A percentile compares a stretch with the other conserved stretches of the same genome.
Evolutionary conservation across 1,284 basidiomycete species (phyloP).

Genomic region (Sanghuangporus weigelae): DNA sequence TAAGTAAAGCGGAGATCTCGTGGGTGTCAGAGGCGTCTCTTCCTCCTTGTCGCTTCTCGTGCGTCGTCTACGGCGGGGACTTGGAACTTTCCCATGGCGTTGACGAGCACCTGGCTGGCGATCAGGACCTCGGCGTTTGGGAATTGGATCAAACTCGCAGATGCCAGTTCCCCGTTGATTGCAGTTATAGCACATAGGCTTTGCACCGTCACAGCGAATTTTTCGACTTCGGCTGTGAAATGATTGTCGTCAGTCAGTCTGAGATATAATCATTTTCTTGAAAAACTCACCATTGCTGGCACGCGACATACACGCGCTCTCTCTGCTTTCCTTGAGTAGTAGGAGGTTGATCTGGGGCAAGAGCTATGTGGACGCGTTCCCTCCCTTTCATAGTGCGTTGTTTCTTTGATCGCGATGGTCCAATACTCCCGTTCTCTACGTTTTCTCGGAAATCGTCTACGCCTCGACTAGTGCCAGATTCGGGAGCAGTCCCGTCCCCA

Average conservation of each 20-base stretch:
- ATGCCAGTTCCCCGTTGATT: constrained; percentile 36
- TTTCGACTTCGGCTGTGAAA: constrained; percentile 62
- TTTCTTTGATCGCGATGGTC: constrained; percentile 9
- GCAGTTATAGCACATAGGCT: constrained; percentile 70
- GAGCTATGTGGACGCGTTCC: constrained; percentile 56
- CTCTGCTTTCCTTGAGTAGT: constrained; percentile 71
- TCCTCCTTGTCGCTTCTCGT: not conserved
- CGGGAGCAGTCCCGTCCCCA: not conserved
- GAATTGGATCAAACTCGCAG: constrained; percentile 60
- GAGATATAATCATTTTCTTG: not conserved
- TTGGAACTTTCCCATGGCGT: not conserved
- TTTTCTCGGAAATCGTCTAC: not conserved
- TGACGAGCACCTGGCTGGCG: constrained; percentile 14
- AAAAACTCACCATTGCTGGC: constrained; percentile 59
- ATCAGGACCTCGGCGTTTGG: constrained; percentile 49
- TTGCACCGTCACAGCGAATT: constrained; percentile 76
- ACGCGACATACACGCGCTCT: constrained; percentile 71
- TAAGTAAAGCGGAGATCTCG: not conserved
- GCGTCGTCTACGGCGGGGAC: not conserved
- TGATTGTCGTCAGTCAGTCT: not conserved
- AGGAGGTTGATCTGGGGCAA: constrained; percentile 65
- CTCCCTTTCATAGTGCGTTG: constrained; percentile 29
- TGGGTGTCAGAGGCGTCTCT: not conserved
- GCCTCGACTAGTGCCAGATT: not conserved
- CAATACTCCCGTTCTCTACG: not conserved